phyloP scores from a whole-genome alignment of 345 rosid genomes.

The Capsella bursapastoris region DNA sequence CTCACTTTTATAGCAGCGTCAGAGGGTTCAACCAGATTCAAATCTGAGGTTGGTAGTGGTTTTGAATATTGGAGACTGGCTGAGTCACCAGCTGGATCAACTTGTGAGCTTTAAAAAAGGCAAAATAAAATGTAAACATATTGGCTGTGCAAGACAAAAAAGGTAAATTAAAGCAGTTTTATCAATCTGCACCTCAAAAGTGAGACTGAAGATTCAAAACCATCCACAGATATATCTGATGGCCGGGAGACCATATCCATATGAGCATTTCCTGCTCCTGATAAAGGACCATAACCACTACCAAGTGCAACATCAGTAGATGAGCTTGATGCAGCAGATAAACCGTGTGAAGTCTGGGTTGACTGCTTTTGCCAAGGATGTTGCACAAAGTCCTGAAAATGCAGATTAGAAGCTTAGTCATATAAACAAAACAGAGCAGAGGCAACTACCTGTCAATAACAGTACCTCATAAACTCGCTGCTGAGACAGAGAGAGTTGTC shows the following conservation, averaged over 20 bases:
- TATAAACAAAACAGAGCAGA: slow-evolving; percentile 30
- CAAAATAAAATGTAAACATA: slow-evolving; percentile 31
- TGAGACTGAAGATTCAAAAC: slow-evolving; percentile 62
- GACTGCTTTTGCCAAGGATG: slow-evolving; percentile 98
- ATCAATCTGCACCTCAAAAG: slow-evolving; percentile 54
- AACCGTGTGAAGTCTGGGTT: slow-evolving; percentile 60
- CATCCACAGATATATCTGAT: slow-evolving; percentile 65
- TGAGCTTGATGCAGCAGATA: slow-evolving; percentile 61
- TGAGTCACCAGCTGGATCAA: slow-evolving; percentile 59
- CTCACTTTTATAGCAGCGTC: slow-evolving; percentile 58
- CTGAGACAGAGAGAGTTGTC: slow-evolving; percentile 83
- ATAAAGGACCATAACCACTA: slow-evolving; percentile 55
- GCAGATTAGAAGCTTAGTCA: not conserved
- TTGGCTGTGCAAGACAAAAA: slow-evolving; percentile 5
- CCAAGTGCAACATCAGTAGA: slow-evolving; percentile 56
- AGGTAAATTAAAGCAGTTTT: slow-evolving; percentile 9
- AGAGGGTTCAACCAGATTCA: slow-evolving; percentile 53
- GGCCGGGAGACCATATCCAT: slow-evolving; percentile 62
- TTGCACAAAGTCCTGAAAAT: slow-evolving; percentile 87
- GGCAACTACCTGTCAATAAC: slow-evolving; percentile 18
- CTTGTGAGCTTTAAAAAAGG: slow-evolving; percentile 60
- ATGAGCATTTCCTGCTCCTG: slow-evolving; percentile 59
- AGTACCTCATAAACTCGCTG: slow-evolving; percentile 96
- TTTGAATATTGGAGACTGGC: slow-evolving; percentile 53
- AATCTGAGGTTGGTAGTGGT: slow-evolving; percentile 55